phyloP scores from a whole-genome alignment of 2,329 filamentous ascomycete genomes.

The Hymenotorrendiella dingleyae region DNA sequence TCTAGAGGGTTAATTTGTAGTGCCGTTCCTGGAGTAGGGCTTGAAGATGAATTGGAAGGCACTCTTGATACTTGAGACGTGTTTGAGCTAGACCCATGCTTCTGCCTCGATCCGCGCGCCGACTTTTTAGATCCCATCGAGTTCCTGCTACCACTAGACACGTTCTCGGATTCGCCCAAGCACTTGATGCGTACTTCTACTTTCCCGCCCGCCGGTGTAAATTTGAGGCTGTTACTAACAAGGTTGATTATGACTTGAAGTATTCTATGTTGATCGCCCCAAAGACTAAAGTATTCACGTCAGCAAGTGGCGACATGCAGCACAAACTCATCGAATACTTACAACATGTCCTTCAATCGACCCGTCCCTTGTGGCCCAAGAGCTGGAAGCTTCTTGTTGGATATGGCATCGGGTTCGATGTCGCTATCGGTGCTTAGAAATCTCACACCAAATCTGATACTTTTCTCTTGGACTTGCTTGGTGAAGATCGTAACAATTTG shows the following conservation, averaged over 20 bases:
- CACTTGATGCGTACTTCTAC: slow-evolving; percentile 75
- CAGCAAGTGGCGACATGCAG: not conserved
- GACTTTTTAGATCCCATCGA: slow-evolving; percentile 26
- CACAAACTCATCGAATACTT: slow-evolving; percentile 3
- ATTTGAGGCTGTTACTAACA: slow-evolving; percentile 87
- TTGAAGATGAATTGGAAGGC: slow-evolving; percentile 22
- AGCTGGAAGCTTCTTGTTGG: slow-evolving; percentile 41
- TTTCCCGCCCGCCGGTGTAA: slow-evolving; percentile 70
- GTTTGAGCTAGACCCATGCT: slow-evolving; percentile 30
- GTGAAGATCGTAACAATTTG: slow-evolving; percentile 85
- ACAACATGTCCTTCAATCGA: slow-evolving; percentile 69
- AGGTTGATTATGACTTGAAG: slow-evolving; percentile 91
- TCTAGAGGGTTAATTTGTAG: slow-evolving; percentile 59
- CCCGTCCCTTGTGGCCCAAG: slow-evolving; percentile 61
- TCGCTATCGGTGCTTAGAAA: slow-evolving; percentile 53
- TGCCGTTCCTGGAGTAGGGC: slow-evolving; percentile 41
- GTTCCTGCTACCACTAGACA: slow-evolving; percentile 22
- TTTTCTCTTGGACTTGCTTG: slow-evolving; percentile 76
- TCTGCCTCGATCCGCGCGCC: slow-evolving; percentile 16
- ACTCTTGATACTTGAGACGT: slow-evolving; percentile 45
- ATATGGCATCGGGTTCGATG: slow-evolving; percentile 11
- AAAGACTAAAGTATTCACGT: slow-evolving; percentile 44
- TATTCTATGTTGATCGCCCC: slow-evolving; percentile 89
- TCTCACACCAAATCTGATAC: slow-evolving; percentile 66
- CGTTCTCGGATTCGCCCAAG: slow-evolving; percentile 45